phyloP scores from a whole-genome alignment of 1,139 yeast species.

The Suhomyces bribrorum region DNA sequence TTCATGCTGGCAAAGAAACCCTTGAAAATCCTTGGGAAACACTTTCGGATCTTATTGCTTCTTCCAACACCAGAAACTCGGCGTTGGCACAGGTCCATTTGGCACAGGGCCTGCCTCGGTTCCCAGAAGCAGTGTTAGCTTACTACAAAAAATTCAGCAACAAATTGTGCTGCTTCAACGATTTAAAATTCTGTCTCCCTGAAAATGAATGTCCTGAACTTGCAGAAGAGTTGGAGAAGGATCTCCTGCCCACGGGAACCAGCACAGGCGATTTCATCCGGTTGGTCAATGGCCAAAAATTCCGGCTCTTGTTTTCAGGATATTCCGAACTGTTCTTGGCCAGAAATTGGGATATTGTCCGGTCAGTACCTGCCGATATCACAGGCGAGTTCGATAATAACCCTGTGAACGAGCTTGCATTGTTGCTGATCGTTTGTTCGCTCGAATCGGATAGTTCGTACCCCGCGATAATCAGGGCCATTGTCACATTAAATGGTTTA shows the following conservation, averaged over 20 bases:
- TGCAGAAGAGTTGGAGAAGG: conserved; percentile 4
- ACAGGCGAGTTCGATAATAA: conserved; percentile 59
- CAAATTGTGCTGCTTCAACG: conserved; percentile 65
- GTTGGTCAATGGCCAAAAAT: conserved; percentile 53
- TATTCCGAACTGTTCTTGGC: conserved; percentile 12
- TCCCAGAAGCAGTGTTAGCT: conserved; percentile 26
- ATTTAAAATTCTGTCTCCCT: conserved; percentile 43
- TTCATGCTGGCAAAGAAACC: conserved; percentile 33
- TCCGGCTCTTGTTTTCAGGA: too few relatives aligned
- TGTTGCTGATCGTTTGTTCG: conserved; percentile 42
- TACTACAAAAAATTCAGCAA: conserved; percentile 49
- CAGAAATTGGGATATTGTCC: conserved; percentile 38
- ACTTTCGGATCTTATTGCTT: conserved; percentile 19
- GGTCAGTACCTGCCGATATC: conserved; percentile 21
- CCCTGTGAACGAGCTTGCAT: conserved; percentile 62
- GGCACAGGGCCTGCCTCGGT: conserved; percentile 22
- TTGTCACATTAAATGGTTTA: conserved; percentile 49
- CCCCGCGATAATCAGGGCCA: conserved; percentile 30
- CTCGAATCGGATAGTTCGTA: conserved; percentile 10
- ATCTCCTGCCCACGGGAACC: conserved; percentile 6
- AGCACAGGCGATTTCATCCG: conserved; percentile 35
- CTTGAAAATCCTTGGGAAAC: conserved; percentile 17
- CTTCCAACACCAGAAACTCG: conserved; percentile 50
- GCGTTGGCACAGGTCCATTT: conserved; percentile 55
- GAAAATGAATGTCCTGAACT: conserved; percentile 2